Base-by-base conservation (phyloP, 2,329 filamentous ascomycete genomes). In the Fusarium lateritium region DNA sequence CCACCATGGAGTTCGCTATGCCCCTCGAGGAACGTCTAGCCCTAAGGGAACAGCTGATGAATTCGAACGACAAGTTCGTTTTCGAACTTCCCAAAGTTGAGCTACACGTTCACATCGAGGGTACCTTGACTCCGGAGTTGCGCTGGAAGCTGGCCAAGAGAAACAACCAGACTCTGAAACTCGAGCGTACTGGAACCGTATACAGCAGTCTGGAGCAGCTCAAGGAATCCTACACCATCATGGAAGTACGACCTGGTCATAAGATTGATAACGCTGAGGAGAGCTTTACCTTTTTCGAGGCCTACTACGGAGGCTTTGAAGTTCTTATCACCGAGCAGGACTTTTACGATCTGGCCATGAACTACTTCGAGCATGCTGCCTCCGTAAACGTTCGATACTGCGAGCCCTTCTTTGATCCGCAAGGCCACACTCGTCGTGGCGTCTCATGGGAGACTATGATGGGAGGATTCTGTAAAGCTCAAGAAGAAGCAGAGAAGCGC, bases 371-470 rank as follows among this genome's bases (percentile, higher is more conserved):
- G 24, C 86, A 84, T 53, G 91, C 90, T 5, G 83, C 88, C 22
- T 78, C 81, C 2, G 87, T 92, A 69, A 88, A 88, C 43, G 88
- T 94, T 2, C 83, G 86, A 28, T 92, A 94, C 73, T 90, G 89
- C 13, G 92, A 94, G 76, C 85, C 93, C 50, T 94, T 93, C 80
- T 94, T 94, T 79, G 92, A 94, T 75, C 91, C 92, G 0, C 92
- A 94, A 76, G 91, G 89, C 0, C 92, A 94, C 78, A 85, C 88
- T 2, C 79, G 79, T 6, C 85, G 91, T 10, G 89, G 89, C 2
- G 79, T 94, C 3, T 67, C 82, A 1, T 90, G 92, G 72, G 78
- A 83, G 6, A 89, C 86, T 2, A 84, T 94, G 10, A 83, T 93
- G 8, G 73, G 77, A 5, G 92, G 91, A 2, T 89, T 93, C 70